phyloP scores from a whole-genome alignment of 768 basidiomycete genomes.

The Podaxis carcinomalis region DNA sequence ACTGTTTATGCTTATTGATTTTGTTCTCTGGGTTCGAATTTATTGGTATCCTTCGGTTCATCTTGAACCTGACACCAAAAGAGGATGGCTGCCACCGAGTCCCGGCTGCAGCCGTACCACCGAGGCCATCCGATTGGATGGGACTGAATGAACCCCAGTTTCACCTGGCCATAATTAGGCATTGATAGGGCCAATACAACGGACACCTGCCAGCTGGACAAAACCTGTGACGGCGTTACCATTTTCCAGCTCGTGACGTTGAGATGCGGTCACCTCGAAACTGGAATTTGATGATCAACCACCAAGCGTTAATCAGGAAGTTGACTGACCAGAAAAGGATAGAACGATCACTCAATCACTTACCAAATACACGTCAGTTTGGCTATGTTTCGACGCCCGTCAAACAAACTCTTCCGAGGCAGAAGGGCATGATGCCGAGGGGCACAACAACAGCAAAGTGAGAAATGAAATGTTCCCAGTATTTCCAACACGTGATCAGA shows the following conservation, averaged over 20 bases:
- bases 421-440: background rate
- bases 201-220: background rate
- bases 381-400: conserved; percentile 4
- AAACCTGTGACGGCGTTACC: conserved; percentile 1
- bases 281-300: conserved; percentile 9
- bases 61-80: background rate
- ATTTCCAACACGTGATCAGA: background rate
- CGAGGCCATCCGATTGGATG: conserved; percentile 24
- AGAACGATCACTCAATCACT: background rate
- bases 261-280: conserved; percentile 11
- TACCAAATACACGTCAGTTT: background rate
- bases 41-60: conserved; percentile 13
- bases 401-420: conserved; percentile 1
- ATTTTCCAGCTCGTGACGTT: conserved; percentile 4
- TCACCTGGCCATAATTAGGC: conserved; percentile 11
- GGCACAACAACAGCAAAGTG: background rate
- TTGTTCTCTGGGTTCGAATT: conserved; percentile 14
- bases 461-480: background rate
- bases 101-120: conserved; percentile 15
- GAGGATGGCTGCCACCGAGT: conserved; percentile 14
- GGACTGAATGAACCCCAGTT: conserved; percentile 23
- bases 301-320: conserved; percentile 11
- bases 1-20: conserved; percentile 22
- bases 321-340: conserved; percentile 8
- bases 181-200: background rate